phyloP scores from a whole-genome alignment of 768 basidiomycete genomes.

The Termitomyces titanicus region DNA sequence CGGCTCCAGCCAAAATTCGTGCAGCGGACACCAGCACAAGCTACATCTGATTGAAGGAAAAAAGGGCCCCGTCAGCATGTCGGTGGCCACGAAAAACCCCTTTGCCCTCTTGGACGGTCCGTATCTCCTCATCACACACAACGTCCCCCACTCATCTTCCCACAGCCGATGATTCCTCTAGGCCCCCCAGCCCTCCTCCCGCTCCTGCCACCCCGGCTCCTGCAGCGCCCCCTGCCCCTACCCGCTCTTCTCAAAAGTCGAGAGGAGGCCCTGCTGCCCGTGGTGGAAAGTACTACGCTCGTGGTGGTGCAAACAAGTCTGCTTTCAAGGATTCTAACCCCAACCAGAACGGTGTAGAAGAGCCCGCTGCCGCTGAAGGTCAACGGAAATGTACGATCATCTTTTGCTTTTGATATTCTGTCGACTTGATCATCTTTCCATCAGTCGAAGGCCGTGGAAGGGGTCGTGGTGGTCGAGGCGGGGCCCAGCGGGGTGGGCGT shows the following conservation, averaged over 20 bases:
- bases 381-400: constrained; percentile 34
- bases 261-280: constrained; percentile 60
- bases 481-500: constrained; percentile 54
- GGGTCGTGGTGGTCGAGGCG: constrained; percentile 50
- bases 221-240: constrained; percentile 34
- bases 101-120: constrained; percentile 80
- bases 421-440: constrained; percentile 9
- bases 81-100: constrained; percentile 87
- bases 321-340: constrained; percentile 32
- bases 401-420: not conserved
- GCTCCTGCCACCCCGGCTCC: constrained; percentile 32
- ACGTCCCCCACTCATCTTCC: constrained; percentile 10
- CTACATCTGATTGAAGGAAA: constrained; percentile 25
- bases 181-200: constrained; percentile 37
- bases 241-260: constrained; percentile 41
- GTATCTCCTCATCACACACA: constrained; percentile 22
- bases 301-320: constrained; percentile 47
- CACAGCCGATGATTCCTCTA: constrained; percentile 46
- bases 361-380: constrained; percentile 26
- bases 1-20: constrained; percentile 5
- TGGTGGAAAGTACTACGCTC: constrained; percentile 65
- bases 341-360: constrained; percentile 40
- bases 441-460: constrained; percentile 49
- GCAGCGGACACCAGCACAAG: constrained; percentile 8
- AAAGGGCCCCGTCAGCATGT: constrained; percentile 76